These are phyloP conservation scores for Tulasnella calospora DNA, from an alignment of 768 basidiomycete species.

Conservation along the genomic window DNA sequence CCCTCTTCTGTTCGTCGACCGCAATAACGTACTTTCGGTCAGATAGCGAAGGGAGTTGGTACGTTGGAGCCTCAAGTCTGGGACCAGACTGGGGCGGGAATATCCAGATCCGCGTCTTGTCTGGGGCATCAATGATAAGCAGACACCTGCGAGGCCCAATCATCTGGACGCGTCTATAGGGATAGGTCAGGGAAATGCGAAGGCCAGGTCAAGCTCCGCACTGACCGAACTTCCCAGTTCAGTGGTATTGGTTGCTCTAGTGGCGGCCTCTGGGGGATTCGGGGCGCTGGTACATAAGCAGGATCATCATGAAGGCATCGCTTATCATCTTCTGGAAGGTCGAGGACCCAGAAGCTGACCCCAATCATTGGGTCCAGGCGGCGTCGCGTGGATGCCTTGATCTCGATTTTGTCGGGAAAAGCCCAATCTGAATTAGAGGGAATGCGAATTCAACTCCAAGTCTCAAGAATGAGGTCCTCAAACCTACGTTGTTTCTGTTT, in stretches of 20 bases:
- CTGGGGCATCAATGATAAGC: conserved; percentile 40
- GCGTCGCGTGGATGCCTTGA: not conserved
- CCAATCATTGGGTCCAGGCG: not conserved
- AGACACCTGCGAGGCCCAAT: conserved; percentile 42
- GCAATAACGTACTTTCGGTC: not conserved
- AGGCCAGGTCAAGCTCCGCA: not conserved
- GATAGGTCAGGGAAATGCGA: conserved; percentile 25
- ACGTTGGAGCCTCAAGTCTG: too few relatives aligned
- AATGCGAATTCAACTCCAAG: not conserved
- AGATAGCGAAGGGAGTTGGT: not conserved
- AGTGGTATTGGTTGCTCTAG: conserved; percentile 37
- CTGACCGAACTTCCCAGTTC: conserved; percentile 39
- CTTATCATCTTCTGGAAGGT: conserved; percentile 39
- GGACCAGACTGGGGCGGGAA: not conserved
- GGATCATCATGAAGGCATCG: not conserved
- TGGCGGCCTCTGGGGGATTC: not conserved
- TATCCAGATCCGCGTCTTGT: conserved; percentile 27
- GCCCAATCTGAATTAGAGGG: not conserved
- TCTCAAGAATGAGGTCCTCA: not conserved
- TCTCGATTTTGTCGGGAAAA: not conserved
- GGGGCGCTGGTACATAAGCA: conserved; percentile 5
- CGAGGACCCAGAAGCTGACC: conserved; percentile 32
- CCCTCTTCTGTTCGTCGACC: not conserved
- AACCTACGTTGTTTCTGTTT: not conserved
- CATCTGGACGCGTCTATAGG: conserved; percentile 37